Percentiles rank a stretch among this genome's conserved stretches.
Conservation (phyloP, 2,329 filamentous ascomycete species). For the Cladosporium sp. region DNA sequence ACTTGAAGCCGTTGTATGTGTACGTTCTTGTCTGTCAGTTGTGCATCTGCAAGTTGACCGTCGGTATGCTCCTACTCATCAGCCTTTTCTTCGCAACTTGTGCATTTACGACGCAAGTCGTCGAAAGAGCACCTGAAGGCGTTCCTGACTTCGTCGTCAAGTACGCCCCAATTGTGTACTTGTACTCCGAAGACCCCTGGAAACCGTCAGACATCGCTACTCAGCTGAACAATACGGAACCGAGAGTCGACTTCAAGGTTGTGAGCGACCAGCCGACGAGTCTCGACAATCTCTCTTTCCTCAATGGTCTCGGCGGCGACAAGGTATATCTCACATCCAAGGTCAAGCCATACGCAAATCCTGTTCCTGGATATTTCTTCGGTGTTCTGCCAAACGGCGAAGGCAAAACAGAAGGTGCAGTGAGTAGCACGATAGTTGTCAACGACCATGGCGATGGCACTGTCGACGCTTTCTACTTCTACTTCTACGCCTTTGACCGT, state of each 20-base stretch:
- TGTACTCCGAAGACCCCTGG: constrained; percentile 47
- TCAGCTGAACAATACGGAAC: constrained; percentile 46
- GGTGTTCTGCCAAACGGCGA: constrained; percentile 56
- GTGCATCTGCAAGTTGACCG: constrained; percentile 60
- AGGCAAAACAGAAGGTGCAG: constrained; percentile 55
- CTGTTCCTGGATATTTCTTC: constrained; percentile 47
- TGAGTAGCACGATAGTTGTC: constrained; percentile 58
- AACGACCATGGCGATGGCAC: constrained; percentile 57
- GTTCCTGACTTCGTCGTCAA: constrained; percentile 33
- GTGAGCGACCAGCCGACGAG: constrained; percentile 41
- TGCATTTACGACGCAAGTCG: neutral
- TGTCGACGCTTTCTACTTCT: constrained; percentile 65
- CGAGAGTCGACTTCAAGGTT: constrained; percentile 41
- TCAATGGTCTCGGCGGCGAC: constrained; percentile 40
- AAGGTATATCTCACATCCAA: constrained; percentile 48
- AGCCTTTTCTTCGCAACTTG: neutral
- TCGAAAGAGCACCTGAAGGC: constrained; percentile 8
- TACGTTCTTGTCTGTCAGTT: neutral
- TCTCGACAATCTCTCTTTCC: constrained; percentile 46
- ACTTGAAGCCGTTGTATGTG: neutral
- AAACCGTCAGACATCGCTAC: constrained; percentile 47
- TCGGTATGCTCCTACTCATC: constrained; percentile 44
- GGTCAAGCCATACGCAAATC: constrained; percentile 38
- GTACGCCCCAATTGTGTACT: constrained; percentile 49
- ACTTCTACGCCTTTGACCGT: constrained; percentile 61